phyloP scores from a whole-genome alignment of 257 asterid species.

The Rauvolfia tetraphylla region DNA sequence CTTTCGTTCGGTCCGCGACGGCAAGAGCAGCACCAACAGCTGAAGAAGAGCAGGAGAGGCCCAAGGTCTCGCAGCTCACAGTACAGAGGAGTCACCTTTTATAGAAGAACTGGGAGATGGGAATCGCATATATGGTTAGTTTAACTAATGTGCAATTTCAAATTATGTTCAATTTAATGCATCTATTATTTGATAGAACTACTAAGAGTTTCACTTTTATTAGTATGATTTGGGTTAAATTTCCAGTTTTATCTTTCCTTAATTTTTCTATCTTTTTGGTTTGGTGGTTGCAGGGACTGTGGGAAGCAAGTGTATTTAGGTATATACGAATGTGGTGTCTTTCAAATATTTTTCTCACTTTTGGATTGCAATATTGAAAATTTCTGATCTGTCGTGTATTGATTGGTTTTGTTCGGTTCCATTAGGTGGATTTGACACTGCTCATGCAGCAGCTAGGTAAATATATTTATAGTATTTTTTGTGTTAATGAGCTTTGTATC shows the following conservation, averaged over 20 bases:
- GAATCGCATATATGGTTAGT: constrained; percentile 77
- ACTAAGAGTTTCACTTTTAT: background rate
- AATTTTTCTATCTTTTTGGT: background rate
- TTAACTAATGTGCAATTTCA: background rate
- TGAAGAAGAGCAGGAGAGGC: constrained; percentile 74
- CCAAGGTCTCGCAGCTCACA: constrained; percentile 82
- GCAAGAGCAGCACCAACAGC: constrained; percentile 33
- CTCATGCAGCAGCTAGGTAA: constrained; percentile 84
- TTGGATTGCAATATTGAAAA: background rate
- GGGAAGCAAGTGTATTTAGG: constrained; percentile 32
- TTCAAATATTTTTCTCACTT: background rate
- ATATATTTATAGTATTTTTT: background rate
- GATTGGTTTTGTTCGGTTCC: background rate
- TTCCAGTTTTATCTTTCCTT: background rate
- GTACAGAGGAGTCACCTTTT: constrained; percentile 80
- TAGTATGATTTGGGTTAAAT: background rate
- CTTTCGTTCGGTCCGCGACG: constrained; percentile 4
- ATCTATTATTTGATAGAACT: background rate
- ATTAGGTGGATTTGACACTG: constrained; percentile 90
- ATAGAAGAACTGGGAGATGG: constrained; percentile 87
- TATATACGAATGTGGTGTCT: background rate
- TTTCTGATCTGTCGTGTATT: background rate
- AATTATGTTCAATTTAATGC: constrained; percentile 10
- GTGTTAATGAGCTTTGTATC: constrained; percentile 1
- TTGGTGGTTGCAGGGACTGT: constrained; percentile 29